phyloP scores from a whole-genome alignment of 192 early-diverging fungal genomes.

The Helicostylum pulchrum region DNA sequence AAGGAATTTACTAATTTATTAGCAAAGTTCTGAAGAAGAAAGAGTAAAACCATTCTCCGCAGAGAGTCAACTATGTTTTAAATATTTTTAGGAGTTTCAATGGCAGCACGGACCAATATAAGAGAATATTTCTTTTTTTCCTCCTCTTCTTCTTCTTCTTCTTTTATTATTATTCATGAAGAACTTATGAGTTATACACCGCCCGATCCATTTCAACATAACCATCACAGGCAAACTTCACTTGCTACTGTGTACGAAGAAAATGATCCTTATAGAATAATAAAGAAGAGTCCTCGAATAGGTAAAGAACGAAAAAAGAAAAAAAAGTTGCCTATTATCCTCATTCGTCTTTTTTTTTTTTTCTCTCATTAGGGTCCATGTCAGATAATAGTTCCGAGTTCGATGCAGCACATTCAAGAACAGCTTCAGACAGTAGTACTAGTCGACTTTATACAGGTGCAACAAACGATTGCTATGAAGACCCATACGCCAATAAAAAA shows the following conservation, averaged over 20 bases:
- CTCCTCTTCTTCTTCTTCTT: background rate
- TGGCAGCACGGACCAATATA: too few species aligned
- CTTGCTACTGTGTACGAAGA: conserved; percentile 5
- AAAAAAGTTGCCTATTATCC: background rate
- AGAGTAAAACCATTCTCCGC: too few species aligned
- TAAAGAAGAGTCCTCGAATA: conserved; percentile 9
- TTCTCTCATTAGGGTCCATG: background rate
- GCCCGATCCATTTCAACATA: background rate
- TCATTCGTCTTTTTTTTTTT: background rate
- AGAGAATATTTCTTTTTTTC: background rate
- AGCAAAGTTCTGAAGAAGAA: too few species aligned
- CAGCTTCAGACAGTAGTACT: conserved; percentile 13
- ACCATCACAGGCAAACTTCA: background rate
- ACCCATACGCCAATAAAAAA: conserved; percentile 17
- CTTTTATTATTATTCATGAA: background rate
- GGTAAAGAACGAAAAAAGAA: conserved; percentile 8
- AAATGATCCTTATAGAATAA: conserved; percentile 29
- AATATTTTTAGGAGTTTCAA: too few species aligned
- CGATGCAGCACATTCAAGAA: conserved; percentile 2
- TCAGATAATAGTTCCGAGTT: conserved; percentile 8
- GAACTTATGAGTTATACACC: conserved; percentile 10
- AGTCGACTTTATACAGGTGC: conserved; percentile 5
- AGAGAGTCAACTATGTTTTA: too few species aligned
- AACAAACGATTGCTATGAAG: background rate
- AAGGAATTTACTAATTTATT: too few species aligned